Evolutionary conservation across 306 rosid genomes (phyloP).

Genomic region (Prunus fruticosa): DNA sequence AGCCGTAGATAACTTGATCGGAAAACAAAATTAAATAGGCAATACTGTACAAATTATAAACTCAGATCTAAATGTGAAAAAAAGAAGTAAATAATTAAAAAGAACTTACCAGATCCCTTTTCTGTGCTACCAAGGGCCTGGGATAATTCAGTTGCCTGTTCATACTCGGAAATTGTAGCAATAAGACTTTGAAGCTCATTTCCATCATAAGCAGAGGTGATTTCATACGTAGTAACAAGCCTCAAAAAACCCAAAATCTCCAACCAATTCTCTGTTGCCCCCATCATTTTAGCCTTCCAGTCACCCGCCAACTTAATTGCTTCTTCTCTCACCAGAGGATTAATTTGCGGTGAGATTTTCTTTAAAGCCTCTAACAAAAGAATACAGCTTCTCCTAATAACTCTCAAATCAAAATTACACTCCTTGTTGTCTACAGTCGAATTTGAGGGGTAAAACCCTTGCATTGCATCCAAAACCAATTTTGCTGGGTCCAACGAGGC

Average conservation of each 20-base stretch:
- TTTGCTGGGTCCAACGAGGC: slow-evolving; percentile 25
- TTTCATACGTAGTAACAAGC: slow-evolving; percentile 32
- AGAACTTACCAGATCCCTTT: slow-evolving; percentile 31
- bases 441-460: slow-evolving; percentile 32
- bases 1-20: background rate
- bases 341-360: slow-evolving; percentile 28
- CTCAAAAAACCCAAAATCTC: slow-evolving; percentile 44
- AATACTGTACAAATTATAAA: background rate
- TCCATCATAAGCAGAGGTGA: slow-evolving; percentile 28
- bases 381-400: slow-evolving; percentile 33
- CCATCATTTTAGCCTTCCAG: slow-evolving; percentile 40
- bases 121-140: slow-evolving; percentile 23
- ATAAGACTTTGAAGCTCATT: slow-evolving; percentile 26
- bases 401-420: slow-evolving; percentile 9
- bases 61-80: background rate
- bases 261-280: slow-evolving; percentile 11
- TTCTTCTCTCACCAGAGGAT: slow-evolving; percentile 34
- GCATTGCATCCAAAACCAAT: slow-evolving; percentile 44
- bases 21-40: background rate
- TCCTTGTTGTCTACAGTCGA: slow-evolving; percentile 5
- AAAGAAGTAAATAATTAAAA: slow-evolving; percentile 9
- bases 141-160: slow-evolving; percentile 26
- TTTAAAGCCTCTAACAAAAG: slow-evolving; percentile 35
- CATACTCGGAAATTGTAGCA: slow-evolving; percentile 16
- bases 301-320: slow-evolving; percentile 37